Conservation (phyloP, 2,329 filamentous ascomycete species). For the Pseudogymnoascus sp. region DNA sequence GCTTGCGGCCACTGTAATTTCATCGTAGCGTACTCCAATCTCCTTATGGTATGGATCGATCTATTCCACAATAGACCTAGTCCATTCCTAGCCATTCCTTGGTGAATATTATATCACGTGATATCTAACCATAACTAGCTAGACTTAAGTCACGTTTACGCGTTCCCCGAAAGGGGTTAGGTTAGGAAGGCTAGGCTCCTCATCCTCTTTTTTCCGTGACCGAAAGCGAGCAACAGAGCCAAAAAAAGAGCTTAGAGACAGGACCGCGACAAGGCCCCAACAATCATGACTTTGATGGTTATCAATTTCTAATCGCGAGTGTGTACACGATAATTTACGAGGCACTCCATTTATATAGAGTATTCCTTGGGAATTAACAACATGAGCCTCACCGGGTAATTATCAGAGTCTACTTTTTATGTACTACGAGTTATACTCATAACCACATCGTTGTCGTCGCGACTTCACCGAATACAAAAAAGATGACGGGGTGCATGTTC, state of each 20-base stretch:
- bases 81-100: neutral
- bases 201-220: neutral
- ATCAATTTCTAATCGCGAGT: too few species aligned
- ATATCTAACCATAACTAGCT: neutral
- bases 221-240: neutral
- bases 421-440: neutral
- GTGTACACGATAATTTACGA: neutral
- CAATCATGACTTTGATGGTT: neutral
- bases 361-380: neutral
- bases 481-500: slow-evolving; percentile 6
- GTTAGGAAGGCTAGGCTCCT: too few species aligned
- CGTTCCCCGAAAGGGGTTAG: neutral
- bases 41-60: neutral
- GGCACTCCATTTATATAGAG: neutral
- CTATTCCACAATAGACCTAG: neutral
- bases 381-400: neutral
- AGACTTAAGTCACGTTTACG: neutral
- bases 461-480: neutral
- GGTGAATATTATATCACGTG: neutral
- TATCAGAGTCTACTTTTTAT: neutral
- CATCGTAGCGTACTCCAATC: too few species aligned
- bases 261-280: neutral
- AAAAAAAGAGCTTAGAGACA: neutral
- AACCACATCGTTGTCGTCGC: neutral
- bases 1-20: neutral